Conservation (phyloP, 139 green algal genomes). For the Microglena sp. region DNA sequence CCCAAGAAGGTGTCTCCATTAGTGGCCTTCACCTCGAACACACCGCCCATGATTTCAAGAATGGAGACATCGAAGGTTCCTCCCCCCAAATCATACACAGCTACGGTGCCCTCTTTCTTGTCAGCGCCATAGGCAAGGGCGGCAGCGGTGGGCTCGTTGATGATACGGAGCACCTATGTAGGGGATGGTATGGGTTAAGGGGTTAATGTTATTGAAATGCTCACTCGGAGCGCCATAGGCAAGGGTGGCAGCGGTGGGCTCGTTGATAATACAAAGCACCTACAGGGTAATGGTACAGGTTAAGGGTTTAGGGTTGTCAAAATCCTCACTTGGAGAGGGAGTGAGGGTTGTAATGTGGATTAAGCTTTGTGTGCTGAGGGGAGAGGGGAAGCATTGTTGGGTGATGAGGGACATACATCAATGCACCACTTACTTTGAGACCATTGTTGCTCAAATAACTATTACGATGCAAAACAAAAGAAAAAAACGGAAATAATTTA, state of each 20-base stretch:
- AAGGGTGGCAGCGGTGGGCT: constrained; percentile 93
- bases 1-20: constrained; percentile 99
- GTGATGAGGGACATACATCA: too few relatives aligned
- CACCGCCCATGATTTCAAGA: constrained; percentile 91
- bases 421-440: too few relatives aligned
- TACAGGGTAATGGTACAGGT: too few relatives aligned
- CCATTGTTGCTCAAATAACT: too few relatives aligned
- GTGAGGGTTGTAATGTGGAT: neutral
- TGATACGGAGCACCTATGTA: constrained; percentile 93
- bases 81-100: constrained; percentile 88
- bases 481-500: too few relatives aligned
- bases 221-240: constrained; percentile 85
- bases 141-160: constrained; percentile 98
- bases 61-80: constrained; percentile 99
- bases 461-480: too few relatives aligned
- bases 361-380: too few relatives aligned
- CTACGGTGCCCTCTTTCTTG: constrained; percentile 84
- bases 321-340: too few relatives aligned
- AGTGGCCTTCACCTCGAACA: constrained; percentile 98
- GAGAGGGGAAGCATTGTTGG: too few relatives aligned
- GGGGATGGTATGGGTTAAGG: neutral
- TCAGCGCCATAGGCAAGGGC: constrained; percentile 91
- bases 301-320: too few relatives aligned
- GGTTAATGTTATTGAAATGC: too few relatives aligned
- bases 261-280: constrained; percentile 97